A percentile compares a stretch with the other conserved stretches of the same genome.
These are phyloP conservation scores for Hortiboletus campestris DNA, from an alignment of 768 basidiomycete species.

Conservation along the genomic window DNA sequence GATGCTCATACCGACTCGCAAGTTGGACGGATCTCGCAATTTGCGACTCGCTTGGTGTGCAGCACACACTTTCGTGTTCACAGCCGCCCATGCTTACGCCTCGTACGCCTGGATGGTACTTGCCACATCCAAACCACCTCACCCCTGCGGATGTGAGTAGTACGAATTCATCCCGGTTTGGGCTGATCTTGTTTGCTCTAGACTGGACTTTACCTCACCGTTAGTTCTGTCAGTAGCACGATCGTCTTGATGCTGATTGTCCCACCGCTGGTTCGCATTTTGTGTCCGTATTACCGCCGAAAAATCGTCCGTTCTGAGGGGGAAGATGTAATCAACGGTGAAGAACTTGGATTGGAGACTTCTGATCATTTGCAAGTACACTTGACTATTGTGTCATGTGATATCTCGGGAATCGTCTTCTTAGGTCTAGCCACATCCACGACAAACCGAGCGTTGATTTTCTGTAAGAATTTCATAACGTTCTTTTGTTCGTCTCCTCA, in stretches of 20 bases:
- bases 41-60: constrained; percentile 33
- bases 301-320: background rate
- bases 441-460: constrained; percentile 4
- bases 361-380: constrained; percentile 33
- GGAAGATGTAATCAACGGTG: background rate
- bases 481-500: background rate
- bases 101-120: constrained; percentile 20
- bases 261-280: constrained; percentile 23
- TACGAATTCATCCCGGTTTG: background rate
- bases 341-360: constrained; percentile 1
- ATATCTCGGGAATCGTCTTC: constrained; percentile 9
- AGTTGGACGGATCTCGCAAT: constrained; percentile 18
- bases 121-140: constrained; percentile 24
- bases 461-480: constrained; percentile 9
- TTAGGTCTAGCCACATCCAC: constrained; percentile 14
- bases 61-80: constrained; percentile 24
- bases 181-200: constrained; percentile 1
- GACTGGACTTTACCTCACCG: constrained; percentile 30
- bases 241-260: constrained; percentile 19
- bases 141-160: constrained; percentile 26
- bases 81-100: constrained; percentile 14
- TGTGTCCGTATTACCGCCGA: constrained; percentile 28
- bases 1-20: constrained; percentile 19
- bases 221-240: constrained; percentile 12
- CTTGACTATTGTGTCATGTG: constrained; percentile 21